Evolutionary conservation across 805 yeast species (phyloP), one percentile per base, ranked within the genome.

Genomic region (Myxozyma sirexii): DNA sequence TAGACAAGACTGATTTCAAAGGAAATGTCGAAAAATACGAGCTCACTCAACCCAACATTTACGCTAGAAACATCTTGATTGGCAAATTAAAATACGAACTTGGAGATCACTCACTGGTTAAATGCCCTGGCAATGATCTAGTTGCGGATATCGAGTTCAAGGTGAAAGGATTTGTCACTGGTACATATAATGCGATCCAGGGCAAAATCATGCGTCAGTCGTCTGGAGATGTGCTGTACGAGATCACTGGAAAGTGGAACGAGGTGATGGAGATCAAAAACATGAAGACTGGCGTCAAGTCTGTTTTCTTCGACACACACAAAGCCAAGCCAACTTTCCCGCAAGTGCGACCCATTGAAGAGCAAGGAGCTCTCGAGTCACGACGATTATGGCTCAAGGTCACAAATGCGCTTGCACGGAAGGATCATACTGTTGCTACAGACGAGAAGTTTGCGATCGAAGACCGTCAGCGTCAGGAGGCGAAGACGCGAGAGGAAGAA

Each of bases 31-130:
- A 93, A 72, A 78, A 79, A 55, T 94, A 91, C 74, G 82, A 86
- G 10, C 77, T 94, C 71, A 86, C 91, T n/a, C 98, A 94, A 74
- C 99, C 99, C 60, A 94, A 94, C 72, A 84, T 93, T 77, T 94
- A 94, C 68, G 96, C 96, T 8, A 81, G 98, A 67, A 97, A 97
- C 54, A 89, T 94, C 44, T 75, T 94, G 26, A 88, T 94, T 70
- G 99, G 99, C 27, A 87, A 86, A 64, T 81, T 94, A 78, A 88
- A 86, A 75, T 85, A 88, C 58, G 99, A 94, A 73, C 75, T 94
- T 60, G 98, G 99, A 29, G 99, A 94, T 72, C 96, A 88, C 70
- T 83, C 96, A 84, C 67, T 80, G n/a, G 79, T 94, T 57, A 82
- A 81, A 67, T 88, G 93, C 68, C 80, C 83, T 4, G 74, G 77